Evolutionary conservation across 371 early-diverging fungal genomes (phyloP).

Genomic region (Smittium culicis): DNA sequence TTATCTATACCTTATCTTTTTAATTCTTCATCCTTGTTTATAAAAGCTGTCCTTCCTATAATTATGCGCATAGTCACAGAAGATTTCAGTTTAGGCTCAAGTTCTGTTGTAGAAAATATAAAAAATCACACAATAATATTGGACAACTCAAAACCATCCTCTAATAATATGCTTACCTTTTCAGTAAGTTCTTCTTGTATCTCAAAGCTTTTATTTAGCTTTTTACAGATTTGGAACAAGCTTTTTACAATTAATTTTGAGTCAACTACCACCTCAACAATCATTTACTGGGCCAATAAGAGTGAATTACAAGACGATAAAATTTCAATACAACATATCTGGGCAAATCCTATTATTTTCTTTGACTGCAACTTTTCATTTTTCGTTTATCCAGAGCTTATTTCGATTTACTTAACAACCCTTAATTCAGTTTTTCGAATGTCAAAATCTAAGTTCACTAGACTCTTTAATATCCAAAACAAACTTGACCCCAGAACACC

Average conservation of each 20-base stretch:
- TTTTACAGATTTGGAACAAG: conserved; percentile 28
- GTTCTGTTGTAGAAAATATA: not conserved
- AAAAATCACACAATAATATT: not conserved
- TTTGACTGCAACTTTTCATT: conserved; percentile 31
- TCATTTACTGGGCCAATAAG: conserved; percentile 23
- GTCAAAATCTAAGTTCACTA: conserved; percentile 27
- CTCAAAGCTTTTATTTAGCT: conserved; percentile 2
- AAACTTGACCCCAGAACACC: conserved; percentile 14
- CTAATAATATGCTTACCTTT: not conserved
- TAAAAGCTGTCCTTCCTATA: not conserved
- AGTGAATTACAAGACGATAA: not conserved
- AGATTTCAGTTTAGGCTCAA: not conserved
- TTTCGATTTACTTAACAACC: conserved; percentile 30
- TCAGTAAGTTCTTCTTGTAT: not conserved
- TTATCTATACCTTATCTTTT: not conserved
- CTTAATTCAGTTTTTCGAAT: conserved; percentile 31
- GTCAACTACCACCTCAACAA: conserved; percentile 26
- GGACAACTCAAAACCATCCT: too few relatives aligned
- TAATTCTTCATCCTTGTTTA: not conserved
- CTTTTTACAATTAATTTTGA: conserved; percentile 32
- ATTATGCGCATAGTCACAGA: not conserved
- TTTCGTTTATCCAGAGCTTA: conserved; percentile 26
- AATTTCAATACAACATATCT: conserved; percentile 29
- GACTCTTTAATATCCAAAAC: conserved; percentile 15
- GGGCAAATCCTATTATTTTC: conserved; percentile 34